Base-by-base conservation (phyloP, 2,329 filamentous ascomycete genomes). In the Cladosporium sp. region DNA sequence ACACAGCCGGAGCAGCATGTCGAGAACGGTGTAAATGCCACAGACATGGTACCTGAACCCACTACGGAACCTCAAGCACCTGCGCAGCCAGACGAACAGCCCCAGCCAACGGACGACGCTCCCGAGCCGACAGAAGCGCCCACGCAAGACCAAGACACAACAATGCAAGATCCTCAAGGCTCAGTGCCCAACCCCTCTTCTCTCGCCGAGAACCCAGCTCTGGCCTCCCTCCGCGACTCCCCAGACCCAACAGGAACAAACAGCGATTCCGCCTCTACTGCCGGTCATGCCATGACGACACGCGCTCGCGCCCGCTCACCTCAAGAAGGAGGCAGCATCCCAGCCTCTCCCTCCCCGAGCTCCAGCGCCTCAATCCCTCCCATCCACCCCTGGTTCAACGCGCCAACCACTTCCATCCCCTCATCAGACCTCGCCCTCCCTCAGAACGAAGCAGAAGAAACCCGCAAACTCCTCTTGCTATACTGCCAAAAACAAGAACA, bases 401-500 rank as follows among this genome's bases (percentile, higher is more conserved):
- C 87, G 37, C 88, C 90, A 0, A 70, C 76, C 25, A 77, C 82
- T 34, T 82, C 84, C 22, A 80, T 82, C 56, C 82, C 87, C 2
- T 87, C 92, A 70, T 81, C 86, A 58, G 85, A 92, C 69, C 76
- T 89, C 39, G 88, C 88, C 1, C 81, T 95, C 2, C 89, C 89
- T 0, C 80, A 85, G 17, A 75, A 79, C 25, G 90, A 94, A 74
- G 90, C 90, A 1, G 89, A 92, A 64, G 89, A 94, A 60, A 86
- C 90, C 43, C 85, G 90, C 60, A 83, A 87, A 59, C 75, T 92
- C 17, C 79, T 94, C 51, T 82, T 90, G 64, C 76, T 90, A 11
- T 93, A 90, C 70, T 85, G 93, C 25, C 90, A 93, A 68, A 93
- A 93, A 72, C 90, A 94, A 69, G 90, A 94, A 67, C 90, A 94